Base-by-base conservation (phyloP, 108 stramenopile species). In the Pelagomonas calceolata region DNA sequence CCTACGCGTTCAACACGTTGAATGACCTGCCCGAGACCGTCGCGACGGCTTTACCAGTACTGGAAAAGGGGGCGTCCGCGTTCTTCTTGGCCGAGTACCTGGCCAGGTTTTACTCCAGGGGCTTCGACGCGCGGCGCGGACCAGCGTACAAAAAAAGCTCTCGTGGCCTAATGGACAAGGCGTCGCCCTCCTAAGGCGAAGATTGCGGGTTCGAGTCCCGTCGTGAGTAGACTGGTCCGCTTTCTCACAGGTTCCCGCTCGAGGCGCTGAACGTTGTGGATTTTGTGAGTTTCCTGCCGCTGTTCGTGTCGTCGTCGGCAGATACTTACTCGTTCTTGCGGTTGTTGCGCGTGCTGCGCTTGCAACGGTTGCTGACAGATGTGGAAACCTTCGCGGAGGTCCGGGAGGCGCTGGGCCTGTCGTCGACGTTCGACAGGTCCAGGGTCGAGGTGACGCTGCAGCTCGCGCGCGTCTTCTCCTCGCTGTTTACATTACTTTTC, bases 401-500 rank as follows among this genome's bases (percentile, higher is more conserved):
- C 71, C 68, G 29, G 10, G 63, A 74, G 73, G 85, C 86, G 12
- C 66, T 87, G 4, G 88, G 86, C n/a, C 73, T 83, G 72, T 32
- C 66, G 14, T 35, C 34, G 66, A 3, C 17, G 32, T 12, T 12
- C 14, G 66, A 66, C 30, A 14, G 66, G 32, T 18, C 18, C 17
- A 14, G 14, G 21, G 66, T 33, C 34, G 66, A 4, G 34, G 31
- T 29, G 30, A 64, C 29, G 36, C 78, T 92, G 21, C 82, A 92
- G 67, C 76, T 92, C 76, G 88, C 91, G 15, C 36, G 91, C 18
- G 89, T 92, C 0, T 44, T 89, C 33, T 69, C 87, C 18, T 80
- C 84, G 16, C 71, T 92, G 30, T 88, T 86, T 65, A 92, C 91
- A 0, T 68, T 92, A 32, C 73, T 86, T 45, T 87, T 86, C 69